Conservation (phyloP, 2,329 filamentous ascomycete genomes). For the Microthyrium microscopicum region DNA sequence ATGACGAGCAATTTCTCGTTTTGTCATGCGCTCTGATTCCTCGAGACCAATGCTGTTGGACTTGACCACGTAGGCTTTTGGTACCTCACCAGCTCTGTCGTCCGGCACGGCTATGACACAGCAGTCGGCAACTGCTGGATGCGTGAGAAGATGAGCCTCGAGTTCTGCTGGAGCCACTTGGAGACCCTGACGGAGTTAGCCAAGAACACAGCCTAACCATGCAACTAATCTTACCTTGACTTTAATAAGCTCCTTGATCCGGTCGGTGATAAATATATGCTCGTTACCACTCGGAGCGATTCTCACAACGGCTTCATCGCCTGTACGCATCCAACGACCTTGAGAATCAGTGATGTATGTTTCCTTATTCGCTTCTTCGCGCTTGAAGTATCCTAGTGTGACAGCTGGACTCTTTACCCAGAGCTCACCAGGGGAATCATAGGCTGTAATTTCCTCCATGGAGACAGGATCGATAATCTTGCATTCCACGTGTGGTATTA, state of each 20-base stretch:
- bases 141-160: conserved; percentile 61
- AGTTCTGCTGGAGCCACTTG: conserved; percentile 77
- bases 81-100: conserved; percentile 42
- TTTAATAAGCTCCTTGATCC: conserved; percentile 65
- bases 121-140: conserved; percentile 59
- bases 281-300: conserved; percentile 49
- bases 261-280: conserved; percentile 72
- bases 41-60: conserved; percentile 34
- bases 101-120: conserved; percentile 62
- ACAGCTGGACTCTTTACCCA: conserved; percentile 62
- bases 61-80: conserved; percentile 49
- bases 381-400: conserved; percentile 72
- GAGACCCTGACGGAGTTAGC: conserved; percentile 37
- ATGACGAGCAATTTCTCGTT: conserved; percentile 36
- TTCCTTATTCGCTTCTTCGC: conserved; percentile 64
- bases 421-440: conserved; percentile 66
- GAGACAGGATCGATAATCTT: conserved; percentile 48
- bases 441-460: conserved; percentile 51
- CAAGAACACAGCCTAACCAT: not conserved
- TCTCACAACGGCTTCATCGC: conserved; percentile 63
- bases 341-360: conserved; percentile 57
- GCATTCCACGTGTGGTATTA: conserved; percentile 47
- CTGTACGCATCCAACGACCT: conserved; percentile 58
- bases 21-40: conserved; percentile 32
- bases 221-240: conserved; percentile 42